Evolutionary conservation across 2,329 filamentous ascomycete genomes (phyloP).

Genomic region (Thermoascus crustaceus): DNA sequence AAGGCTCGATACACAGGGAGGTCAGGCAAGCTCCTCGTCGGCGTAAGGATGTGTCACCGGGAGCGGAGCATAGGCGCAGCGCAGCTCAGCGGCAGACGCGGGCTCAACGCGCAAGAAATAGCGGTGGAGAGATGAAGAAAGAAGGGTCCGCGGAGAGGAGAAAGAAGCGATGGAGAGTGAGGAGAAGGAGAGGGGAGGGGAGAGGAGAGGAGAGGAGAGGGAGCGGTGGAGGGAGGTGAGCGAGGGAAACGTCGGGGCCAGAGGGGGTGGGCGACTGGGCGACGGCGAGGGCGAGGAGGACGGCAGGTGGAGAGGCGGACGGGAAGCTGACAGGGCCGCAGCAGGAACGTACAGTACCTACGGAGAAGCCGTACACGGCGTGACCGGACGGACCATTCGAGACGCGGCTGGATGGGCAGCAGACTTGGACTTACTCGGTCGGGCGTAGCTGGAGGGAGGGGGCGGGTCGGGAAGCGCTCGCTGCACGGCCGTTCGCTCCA

Average conservation of each 20-base stretch:
- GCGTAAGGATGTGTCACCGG: slow-evolving; percentile 3
- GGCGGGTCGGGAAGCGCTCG: neutral
- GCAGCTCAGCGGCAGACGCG: neutral
- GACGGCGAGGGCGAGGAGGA: neutral
- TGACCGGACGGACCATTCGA: neutral
- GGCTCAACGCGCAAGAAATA: slow-evolving; percentile 9
- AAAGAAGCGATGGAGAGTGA: slow-evolving; percentile 6
- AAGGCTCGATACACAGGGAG: neutral
- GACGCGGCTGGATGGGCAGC: neutral
- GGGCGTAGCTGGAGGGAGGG: neutral
- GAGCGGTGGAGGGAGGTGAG: slow-evolving; percentile 6
- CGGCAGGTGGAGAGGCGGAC: slow-evolving; percentile 2
- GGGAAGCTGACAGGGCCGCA: neutral
- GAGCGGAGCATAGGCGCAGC: slow-evolving; percentile 4
- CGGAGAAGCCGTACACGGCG: neutral
- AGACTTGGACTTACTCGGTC: neutral
- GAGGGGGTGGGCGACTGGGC: neutral
- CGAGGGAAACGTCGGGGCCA: slow-evolving; percentile 2
- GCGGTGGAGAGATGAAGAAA: slow-evolving; percentile 10
- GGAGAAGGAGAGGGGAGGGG: slow-evolving; percentile 5
- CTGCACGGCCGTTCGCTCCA: neutral
- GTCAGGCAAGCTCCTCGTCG: neutral
- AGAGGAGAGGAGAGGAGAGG: slow-evolving; percentile 6
- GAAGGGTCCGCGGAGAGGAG: too few relatives aligned
- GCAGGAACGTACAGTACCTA: neutral